Percentiles rank a stretch among this genome's conserved stretches.
Conservation (phyloP, 2,329 filamentous ascomycete species). For the Fusarium xyrophilum region DNA sequence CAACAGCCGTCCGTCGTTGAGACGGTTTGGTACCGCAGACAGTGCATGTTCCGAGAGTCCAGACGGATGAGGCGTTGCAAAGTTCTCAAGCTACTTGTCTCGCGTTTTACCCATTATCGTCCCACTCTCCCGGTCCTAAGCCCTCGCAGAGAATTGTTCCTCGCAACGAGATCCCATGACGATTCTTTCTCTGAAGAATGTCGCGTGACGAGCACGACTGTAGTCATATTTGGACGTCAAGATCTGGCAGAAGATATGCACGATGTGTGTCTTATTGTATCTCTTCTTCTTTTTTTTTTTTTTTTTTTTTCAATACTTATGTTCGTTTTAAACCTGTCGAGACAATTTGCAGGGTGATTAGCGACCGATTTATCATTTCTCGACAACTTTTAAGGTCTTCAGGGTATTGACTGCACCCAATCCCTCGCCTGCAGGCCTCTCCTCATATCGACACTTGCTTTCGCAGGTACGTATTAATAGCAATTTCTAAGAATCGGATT, state of each 20-base stretch:
- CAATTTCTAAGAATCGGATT: background rate
- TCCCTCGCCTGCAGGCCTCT: background rate
- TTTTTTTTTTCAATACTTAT: background rate
- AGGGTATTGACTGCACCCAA: background rate
- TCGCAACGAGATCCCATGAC: background rate
- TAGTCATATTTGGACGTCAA: background rate
- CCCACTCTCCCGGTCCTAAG: background rate
- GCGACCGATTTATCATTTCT: background rate
- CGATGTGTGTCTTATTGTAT: slow-evolving; percentile 2
- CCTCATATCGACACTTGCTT: background rate
- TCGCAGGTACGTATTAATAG: background rate
- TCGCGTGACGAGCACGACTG: slow-evolving; percentile 8
- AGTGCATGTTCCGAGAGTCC: background rate
- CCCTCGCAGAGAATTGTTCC: background rate
- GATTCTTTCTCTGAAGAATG: background rate
- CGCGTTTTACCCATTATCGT: background rate
- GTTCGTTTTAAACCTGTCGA: background rate
- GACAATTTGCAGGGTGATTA: background rate
- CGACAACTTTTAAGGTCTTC: background rate
- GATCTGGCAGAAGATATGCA: slow-evolving; percentile 29
- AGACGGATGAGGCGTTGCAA: background rate
- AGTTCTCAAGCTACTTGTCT: background rate
- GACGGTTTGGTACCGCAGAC: slow-evolving; percentile 11
- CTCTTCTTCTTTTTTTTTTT: too few species aligned
- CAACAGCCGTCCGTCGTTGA: background rate